Evolutionary conservation across 805 yeast species (phyloP).

Genomic region (Wickerhamiella bombiphila): DNA sequence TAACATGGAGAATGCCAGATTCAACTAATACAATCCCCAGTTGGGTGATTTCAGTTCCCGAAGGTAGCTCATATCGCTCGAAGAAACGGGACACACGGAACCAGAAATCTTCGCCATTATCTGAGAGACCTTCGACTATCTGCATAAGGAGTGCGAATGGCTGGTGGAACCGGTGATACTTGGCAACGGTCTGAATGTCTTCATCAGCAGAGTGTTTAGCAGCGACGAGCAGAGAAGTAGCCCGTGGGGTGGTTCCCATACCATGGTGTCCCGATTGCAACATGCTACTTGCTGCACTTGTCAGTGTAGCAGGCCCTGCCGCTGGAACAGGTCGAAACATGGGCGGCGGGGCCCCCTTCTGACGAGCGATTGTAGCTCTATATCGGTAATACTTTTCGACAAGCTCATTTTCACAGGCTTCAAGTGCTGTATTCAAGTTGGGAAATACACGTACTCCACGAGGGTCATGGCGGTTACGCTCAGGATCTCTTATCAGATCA

Average conservation of each 20-base stretch:
- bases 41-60: conserved; percentile 6
- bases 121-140: conserved; percentile 46
- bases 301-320: not conserved
- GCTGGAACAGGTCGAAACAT: conserved; percentile 1
- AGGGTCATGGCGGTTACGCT: conserved; percentile 21
- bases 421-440: conserved; percentile 74
- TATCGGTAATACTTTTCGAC: conserved; percentile 43
- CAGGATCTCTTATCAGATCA: conserved; percentile 48
- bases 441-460: conserved; percentile 45
- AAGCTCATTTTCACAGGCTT: conserved; percentile 93
- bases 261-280: not conserved
- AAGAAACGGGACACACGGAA: conserved; percentile 1
- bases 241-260: conserved; percentile 15
- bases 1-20: conserved; percentile 34
- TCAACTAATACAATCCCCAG: conserved; percentile 19
- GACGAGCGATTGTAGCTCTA: conserved; percentile 14
- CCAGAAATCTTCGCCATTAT: conserved; percentile 47
- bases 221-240: conserved; percentile 19
- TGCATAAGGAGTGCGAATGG: conserved; percentile 55
- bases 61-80: not conserved
- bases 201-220: conserved; percentile 23
- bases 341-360: conserved; percentile 1
- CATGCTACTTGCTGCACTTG: not conserved
- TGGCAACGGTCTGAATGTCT: conserved; percentile 18
- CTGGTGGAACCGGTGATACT: conserved; percentile 28